Evolutionary conservation across 345 rosid genomes (phyloP).

Genomic region (Tarenaya hassleriana): DNA sequence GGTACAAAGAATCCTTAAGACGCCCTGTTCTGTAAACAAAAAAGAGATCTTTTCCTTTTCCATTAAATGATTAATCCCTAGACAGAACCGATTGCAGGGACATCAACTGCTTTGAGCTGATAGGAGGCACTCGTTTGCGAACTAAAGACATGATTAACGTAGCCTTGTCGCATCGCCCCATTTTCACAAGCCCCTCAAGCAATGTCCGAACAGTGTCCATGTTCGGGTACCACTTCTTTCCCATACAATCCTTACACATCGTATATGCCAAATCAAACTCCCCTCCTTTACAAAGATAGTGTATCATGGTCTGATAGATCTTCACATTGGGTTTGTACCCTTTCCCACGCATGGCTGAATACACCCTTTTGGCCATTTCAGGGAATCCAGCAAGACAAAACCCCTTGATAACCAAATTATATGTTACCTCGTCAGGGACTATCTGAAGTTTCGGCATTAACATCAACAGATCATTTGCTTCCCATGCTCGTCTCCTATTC

Average conservation of each 20-base stretch:
- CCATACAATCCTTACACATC: constrained; percentile 69
- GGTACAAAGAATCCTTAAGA: constrained; percentile 23
- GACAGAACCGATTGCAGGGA: constrained; percentile 35
- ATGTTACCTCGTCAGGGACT: constrained; percentile 56
- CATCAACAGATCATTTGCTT: constrained; percentile 55
- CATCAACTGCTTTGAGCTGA: constrained; percentile 44
- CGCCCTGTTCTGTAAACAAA: constrained; percentile 15
- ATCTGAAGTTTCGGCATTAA: constrained; percentile 57
- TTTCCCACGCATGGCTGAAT: constrained; percentile 46
- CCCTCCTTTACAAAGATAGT: constrained; percentile 58
- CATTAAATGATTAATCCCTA: constrained; percentile 18
- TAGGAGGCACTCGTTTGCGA: constrained; percentile 47
- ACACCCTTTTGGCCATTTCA: constrained; percentile 75
- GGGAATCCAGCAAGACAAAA: constrained; percentile 55
- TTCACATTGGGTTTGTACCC: constrained; percentile 50
- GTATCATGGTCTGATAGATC: constrained; percentile 79
- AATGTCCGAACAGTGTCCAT: constrained; percentile 47
- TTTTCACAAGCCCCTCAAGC: constrained; percentile 49
- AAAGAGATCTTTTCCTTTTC: constrained; percentile 17
- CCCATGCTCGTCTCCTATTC: constrained; percentile 51
- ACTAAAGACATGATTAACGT: constrained; percentile 41
- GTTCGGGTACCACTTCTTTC: constrained; percentile 54
- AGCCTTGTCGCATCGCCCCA: constrained; percentile 44
- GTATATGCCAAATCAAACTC: constrained; percentile 58
- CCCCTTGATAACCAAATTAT: constrained; percentile 78